Percentiles rank a stretch among this genome's conserved stretches.
These are phyloP conservation scores for Middelhovenomyces tepae DNA, from an alignment of 805 yeast genomes.

Conservation along the genomic window DNA sequence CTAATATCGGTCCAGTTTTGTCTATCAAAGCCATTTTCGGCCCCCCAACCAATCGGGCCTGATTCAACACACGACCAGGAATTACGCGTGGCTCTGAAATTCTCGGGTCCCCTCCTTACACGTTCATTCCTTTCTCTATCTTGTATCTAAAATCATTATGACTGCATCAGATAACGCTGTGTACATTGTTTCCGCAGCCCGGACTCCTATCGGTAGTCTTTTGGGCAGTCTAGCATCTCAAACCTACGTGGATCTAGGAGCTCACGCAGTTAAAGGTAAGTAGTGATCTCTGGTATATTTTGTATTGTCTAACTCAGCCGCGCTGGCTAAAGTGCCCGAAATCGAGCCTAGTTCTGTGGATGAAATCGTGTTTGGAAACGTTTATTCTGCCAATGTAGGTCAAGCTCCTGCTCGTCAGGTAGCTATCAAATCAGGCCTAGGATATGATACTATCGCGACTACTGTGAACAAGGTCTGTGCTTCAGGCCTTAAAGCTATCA, in stretches of 20 bases:
- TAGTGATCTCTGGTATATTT: conserved; percentile 1
- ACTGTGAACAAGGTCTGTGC: conserved; percentile 97
- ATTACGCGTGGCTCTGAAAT: too few species aligned
- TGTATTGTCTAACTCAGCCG: conserved; percentile 35
- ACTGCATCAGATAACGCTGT: conserved; percentile 38
- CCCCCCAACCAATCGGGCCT: too few species aligned
- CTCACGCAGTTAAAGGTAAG: conserved; percentile 67
- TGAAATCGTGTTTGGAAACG: conserved; percentile 90
- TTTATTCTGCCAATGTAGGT: conserved; percentile 85
- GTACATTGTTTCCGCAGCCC: conserved; percentile 81
- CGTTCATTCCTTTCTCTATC: too few species aligned
- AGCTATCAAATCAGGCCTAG: conserved; percentile 81
- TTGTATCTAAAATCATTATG: too few species aligned
- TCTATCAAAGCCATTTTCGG: too few species aligned
- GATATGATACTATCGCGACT: conserved; percentile 72
- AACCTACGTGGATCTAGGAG: conserved; percentile 77
- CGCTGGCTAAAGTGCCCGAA: conserved; percentile 57
- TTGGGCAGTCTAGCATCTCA: conserved; percentile 74
- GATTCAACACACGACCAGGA: too few species aligned
- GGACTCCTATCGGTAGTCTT: conserved; percentile 96
- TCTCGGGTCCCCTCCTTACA: too few species aligned
- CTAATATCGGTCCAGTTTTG: too few species aligned
- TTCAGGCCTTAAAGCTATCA: conserved; percentile 86
- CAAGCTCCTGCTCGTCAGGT: conserved; percentile 99
- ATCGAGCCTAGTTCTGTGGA: conserved; percentile 72